phyloP scores from a whole-genome alignment of 225 moss, liverwort and hornwort genomes.

The Straminergon stramineum region DNA sequence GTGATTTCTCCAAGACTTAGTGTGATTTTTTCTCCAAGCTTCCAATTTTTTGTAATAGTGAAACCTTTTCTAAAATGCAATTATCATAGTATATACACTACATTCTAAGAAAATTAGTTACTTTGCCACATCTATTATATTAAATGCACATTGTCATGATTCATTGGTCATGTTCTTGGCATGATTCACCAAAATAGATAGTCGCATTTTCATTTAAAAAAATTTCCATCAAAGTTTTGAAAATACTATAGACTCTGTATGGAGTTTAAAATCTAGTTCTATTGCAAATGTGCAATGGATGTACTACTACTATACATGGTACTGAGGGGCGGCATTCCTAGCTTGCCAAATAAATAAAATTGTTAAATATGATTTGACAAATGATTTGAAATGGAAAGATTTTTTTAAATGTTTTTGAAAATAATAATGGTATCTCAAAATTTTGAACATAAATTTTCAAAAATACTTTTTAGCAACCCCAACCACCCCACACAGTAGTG shows the following conservation, averaged over 20 bases:
- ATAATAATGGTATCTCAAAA: too few relatives aligned
- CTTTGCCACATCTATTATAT: background rate
- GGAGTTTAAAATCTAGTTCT: background rate
- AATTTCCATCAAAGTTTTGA: background rate
- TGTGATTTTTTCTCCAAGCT: background rate
- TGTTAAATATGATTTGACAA: background rate
- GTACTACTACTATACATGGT: background rate
- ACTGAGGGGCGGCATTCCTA: rapidly evolving
- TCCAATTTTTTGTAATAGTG: background rate
- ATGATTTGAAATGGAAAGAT: background rate
- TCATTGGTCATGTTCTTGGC: rapidly evolving
- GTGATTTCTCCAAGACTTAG: too few relatives aligned
- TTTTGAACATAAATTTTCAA: too few relatives aligned
- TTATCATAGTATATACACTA: background rate
- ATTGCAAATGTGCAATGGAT: background rate
- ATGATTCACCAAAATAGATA: rapidly evolving
- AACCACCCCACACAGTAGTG: rapidly evolving
- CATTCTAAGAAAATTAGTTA: too few relatives aligned
- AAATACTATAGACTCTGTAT: background rate
- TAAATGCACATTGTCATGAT: too few relatives aligned
- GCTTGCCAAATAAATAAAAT: background rate
- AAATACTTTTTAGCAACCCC: background rate
- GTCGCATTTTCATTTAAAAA: too few relatives aligned
- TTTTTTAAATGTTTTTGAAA: background rate
- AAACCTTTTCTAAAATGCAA: background rate